Percentiles rank a stretch among this genome's conserved stretches.
Evolutionary conservation across 164 flowering plant genomes (phyloP).

Genomic region (Vitis labrusca): DNA sequence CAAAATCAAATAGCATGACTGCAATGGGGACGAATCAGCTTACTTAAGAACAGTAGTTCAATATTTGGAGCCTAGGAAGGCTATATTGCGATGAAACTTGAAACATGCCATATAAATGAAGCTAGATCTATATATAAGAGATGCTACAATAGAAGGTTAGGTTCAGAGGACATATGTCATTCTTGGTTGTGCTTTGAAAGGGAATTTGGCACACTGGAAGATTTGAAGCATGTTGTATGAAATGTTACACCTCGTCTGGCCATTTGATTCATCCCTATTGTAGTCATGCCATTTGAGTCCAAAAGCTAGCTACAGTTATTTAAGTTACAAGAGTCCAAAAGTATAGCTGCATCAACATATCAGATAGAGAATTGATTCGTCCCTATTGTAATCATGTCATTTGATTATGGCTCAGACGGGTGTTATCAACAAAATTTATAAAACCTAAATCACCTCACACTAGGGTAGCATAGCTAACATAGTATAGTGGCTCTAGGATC

Average conservation of each 20-base stretch:
- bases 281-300: too few relatives aligned
- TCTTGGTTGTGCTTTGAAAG: conserved; percentile 93
- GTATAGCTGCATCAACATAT: conserved; percentile 24
- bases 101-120: conserved; percentile 57
- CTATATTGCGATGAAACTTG: conserved; percentile 82
- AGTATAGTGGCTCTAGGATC: too few relatives aligned
- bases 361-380: conserved; percentile 22
- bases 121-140: conserved; percentile 81
- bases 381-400: too few relatives aligned
- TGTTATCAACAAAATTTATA: too few relatives aligned
- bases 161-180: conserved; percentile 96
- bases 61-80: conserved; percentile 77
- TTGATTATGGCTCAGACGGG: too few relatives aligned
- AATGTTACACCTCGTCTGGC: conserved; percentile 90
- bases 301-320: conserved; percentile 63
- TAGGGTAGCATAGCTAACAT: too few relatives aligned
- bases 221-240: conserved; percentile 62
- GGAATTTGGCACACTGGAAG: conserved; percentile 81
- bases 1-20: too few relatives aligned
- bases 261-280: too few relatives aligned
- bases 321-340: conserved; percentile 60
- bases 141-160: conserved; percentile 89
- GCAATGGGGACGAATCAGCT: conserved; percentile 18
- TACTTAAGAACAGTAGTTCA: conserved; percentile 79
- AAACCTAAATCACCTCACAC: too few relatives aligned